A percentile compares a stretch with the other conserved stretches of the same genome.
Evolutionary conservation across 192 early-diverging fungal genomes (phyloP).

Genomic region (Geranomyces michiganensis): DNA sequence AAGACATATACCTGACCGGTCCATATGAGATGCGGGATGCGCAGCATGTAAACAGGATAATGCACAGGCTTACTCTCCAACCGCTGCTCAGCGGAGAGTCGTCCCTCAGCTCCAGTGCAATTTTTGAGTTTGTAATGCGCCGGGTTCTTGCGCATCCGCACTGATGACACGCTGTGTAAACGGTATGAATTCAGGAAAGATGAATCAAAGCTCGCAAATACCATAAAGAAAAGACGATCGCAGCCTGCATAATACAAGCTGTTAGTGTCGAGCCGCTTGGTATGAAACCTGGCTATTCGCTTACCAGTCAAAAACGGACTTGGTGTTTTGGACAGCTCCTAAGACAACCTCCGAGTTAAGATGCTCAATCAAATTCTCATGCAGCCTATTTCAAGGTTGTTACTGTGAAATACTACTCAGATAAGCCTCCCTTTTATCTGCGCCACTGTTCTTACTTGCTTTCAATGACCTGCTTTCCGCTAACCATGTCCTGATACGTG

Average conservation of each 20-base stretch:
- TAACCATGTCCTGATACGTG: slow-evolving; percentile 60
- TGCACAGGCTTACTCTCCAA: slow-evolving; percentile 35
- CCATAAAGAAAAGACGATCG: slow-evolving; percentile 60
- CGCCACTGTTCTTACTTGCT: slow-evolving; percentile 50
- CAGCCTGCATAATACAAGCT: slow-evolving; percentile 36
- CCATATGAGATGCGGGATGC: neutral
- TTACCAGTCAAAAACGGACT: slow-evolving; percentile 52
- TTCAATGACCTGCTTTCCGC: slow-evolving; percentile 64
- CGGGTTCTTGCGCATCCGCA: slow-evolving; percentile 58
- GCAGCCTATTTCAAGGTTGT: slow-evolving; percentile 38
- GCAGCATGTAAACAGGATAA: neutral
- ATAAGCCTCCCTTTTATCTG: neutral
- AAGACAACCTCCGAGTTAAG: slow-evolving; percentile 55
- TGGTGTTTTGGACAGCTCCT: slow-evolving; percentile 41
- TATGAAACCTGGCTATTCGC: neutral
- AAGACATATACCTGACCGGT: slow-evolving; percentile 38
- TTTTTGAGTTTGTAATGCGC: slow-evolving; percentile 46
- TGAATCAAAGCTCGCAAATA: slow-evolving; percentile 14
- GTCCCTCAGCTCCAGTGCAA: slow-evolving; percentile 17
- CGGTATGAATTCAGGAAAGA: neutral
- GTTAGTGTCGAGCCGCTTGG: slow-evolving; percentile 26
- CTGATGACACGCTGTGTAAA: slow-evolving; percentile 12
- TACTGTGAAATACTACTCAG: neutral
- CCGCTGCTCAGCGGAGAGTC: slow-evolving; percentile 33
- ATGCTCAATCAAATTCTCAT: slow-evolving; percentile 66